Base-by-base conservation (phyloP, 176 grass and related monocot species). In the Echinochloa phyllopogon region DNA sequence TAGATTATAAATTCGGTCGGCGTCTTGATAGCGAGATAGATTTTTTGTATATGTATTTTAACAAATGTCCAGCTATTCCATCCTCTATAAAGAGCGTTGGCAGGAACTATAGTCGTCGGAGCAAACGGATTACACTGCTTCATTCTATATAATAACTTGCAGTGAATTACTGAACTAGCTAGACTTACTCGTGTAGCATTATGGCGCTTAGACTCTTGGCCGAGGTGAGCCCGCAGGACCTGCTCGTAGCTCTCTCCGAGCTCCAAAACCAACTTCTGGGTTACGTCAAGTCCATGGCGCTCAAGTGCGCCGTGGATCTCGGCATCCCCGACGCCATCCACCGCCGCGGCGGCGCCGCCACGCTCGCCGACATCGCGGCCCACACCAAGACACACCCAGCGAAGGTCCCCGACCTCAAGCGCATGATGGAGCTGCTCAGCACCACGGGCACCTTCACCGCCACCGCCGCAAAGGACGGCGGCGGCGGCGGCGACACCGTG, bases 151-250 rank as follows among this genome's bases (percentile, higher is more conserved):
- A 33, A 33, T 33, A 33, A 33, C 29, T 33, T 33, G 29, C 29
- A 33, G 29, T 33, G 29, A 2, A 33, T 1, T 33, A 33, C 29
- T 33, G 29, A n/a, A n/a, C n/a, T 33, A 33, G 1, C 29, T 33
- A 2, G 1, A 33, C 29, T 33, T 2, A 33, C 29, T 33, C 29
- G 29, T 33, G 29, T 2, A 33, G 56, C 57, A 60, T 5, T 11
- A 81, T 82, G 79, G 57, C 79, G n/a, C 78, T 81, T 38, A 69
- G n/a, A 69, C 78, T 82, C 37, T 38, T 83, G 24, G 44, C 55
- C 41, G 81, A 83, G 25, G 69, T 83, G 69, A 83, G 69, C 42
- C 81, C 81, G 0, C 81, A 83, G 20, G 81, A 83, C 6, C 14
- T 83, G 43, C 57, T 83, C 3, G 27, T 7, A 41, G 21, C 11